Evolutionary conservation across 768 basidiomycete genomes (phyloP), one percentile per base, ranked within the genome.

Genomic region (Suillus paluster): DNA sequence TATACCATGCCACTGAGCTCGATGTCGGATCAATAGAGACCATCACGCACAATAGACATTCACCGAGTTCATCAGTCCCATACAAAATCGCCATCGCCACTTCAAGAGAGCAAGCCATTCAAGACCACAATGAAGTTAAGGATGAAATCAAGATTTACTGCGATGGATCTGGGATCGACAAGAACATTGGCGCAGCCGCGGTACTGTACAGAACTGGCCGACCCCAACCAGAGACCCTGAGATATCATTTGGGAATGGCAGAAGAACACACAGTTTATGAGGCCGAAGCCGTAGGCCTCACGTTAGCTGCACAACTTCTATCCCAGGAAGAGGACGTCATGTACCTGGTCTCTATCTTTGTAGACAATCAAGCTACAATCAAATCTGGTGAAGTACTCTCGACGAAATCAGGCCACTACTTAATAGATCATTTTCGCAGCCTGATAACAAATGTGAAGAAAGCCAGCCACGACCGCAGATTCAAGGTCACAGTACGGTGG

Each of bases 301-400:
- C 56, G 0, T 23, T 72, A 5, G 73, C 60, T 1, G 19, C 65
- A 3, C 60, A 67, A 0, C 42, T 73, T 0, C 41, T 38, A 21
- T 10, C 17, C 12, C 33, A 21, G 34, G 52, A 46, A 9, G n/a
- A 17, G 0, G 15, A 56, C 10, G 1, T 39, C 33, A 14, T 53
- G 0, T 8, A 36, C 2, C n/a, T 30, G 0, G 65, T 63, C 0
- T 58, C 59, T 0, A 58, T 75, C 0, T 52, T n/a, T 0, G 33
- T 72, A 1, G 70, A 75, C 59, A 74, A 68, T 49, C 67, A 71
- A 39, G 61, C 69, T 0, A 64, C 67, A 1, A 56, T 9, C 79
- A 46, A 36, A 80, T 72, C 15, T 65, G 42, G 56, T 74, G 60
- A 61, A 1, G 0, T 45, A 1, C 15, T 46, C 30, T n/a, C 42